A percentile compares a stretch with the other conserved stretches of the same genome.
Evolutionary conservation across 257 asterid species (phyloP).

Genomic region (Jacaranda mimosifolia): DNA sequence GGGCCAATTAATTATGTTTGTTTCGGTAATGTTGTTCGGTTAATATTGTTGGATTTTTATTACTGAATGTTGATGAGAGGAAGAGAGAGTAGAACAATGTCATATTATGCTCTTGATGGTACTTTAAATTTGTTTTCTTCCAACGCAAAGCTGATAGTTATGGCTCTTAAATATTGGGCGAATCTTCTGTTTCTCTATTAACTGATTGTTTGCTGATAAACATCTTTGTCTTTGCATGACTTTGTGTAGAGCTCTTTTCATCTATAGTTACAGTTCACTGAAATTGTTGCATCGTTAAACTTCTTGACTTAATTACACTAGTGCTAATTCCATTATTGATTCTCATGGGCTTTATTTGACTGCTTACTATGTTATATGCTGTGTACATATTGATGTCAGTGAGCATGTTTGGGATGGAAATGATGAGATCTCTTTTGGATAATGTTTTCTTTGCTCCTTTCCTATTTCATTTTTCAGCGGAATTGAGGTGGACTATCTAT

Average conservation of each 20-base stretch:
- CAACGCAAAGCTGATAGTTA: constrained; percentile 32
- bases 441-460: no score
- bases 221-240: background rate
- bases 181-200: background rate
- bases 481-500: no score
- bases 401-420: no score
- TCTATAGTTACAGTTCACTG: background rate
- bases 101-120: constrained; percentile 21
- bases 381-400: background rate
- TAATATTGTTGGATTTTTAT: constrained; percentile 17
- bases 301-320: background rate
- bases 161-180: background rate
- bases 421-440: no score
- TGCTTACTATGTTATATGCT: background rate
- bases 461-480: no score
- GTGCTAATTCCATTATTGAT: background rate
- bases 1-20: constrained; percentile 17
- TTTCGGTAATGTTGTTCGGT: constrained; percentile 31
- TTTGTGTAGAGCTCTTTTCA: background rate
- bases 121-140: constrained; percentile 27
- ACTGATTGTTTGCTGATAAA: background rate
- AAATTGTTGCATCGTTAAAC: background rate
- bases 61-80: constrained; percentile 17
- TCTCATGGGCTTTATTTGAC: background rate
- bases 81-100: constrained; percentile 22